A percentile compares a stretch with the other conserved stretches of the same genome.
These are phyloP conservation scores for Shiraia bambusicola DNA, from an alignment of 2,329 filamentous ascomycete genomes.

Conservation along the genomic window DNA sequence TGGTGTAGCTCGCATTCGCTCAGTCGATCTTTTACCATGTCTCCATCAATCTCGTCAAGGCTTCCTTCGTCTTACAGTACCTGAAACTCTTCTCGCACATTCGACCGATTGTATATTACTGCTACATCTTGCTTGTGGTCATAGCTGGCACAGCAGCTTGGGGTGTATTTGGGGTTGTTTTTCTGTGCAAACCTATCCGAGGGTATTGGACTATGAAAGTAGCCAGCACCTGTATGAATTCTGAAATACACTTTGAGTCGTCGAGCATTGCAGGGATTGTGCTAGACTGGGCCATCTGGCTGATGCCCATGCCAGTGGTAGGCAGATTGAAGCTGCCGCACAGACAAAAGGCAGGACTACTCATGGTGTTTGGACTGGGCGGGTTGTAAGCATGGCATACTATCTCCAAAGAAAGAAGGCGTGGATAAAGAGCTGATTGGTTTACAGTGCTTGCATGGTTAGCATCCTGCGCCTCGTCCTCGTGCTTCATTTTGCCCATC, in stretches of 20 bases:
- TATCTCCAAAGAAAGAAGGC: too few relatives aligned
- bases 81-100: conserved; percentile 25
- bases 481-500: conserved; percentile 20
- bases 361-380: conserved; percentile 41
- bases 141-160: conserved; percentile 23
- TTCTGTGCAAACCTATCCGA: conserved; percentile 29
- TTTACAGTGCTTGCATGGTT: conserved; percentile 29
- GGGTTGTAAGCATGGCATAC: conserved; percentile 40
- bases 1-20: conserved; percentile 30
- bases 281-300: conserved; percentile 35
- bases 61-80: conserved; percentile 38
- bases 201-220: conserved; percentile 28
- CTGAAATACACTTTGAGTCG: conserved; percentile 27
- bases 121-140: conserved; percentile 20
- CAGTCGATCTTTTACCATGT: conserved; percentile 37
- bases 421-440: neutral
- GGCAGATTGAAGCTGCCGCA: conserved; percentile 32
- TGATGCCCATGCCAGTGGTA: conserved; percentile 35
- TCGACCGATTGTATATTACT: conserved; percentile 8
- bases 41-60: conserved; percentile 35
- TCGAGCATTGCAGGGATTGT: conserved; percentile 31
- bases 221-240: conserved; percentile 26
- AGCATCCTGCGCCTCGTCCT: conserved; percentile 33
- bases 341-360: conserved; percentile 37
- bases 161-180: conserved; percentile 32